A percentile compares a stretch with the other conserved stretches of the same genome.
Evolutionary conservation across 768 basidiomycete species (phyloP).

Genomic region (Psilocybe cyanescens): DNA sequence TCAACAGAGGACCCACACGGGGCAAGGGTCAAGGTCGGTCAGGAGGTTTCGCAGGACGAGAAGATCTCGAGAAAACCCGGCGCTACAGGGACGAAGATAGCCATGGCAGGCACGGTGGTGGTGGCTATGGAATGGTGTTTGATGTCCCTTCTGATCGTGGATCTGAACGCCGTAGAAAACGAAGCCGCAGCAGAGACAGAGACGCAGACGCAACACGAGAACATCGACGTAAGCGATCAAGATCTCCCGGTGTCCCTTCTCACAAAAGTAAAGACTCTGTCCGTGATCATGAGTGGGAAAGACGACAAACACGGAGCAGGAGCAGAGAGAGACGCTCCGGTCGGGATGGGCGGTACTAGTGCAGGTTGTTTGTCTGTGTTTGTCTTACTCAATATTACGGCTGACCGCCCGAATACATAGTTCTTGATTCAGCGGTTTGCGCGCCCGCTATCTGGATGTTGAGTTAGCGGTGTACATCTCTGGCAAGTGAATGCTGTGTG

Average conservation of each 20-base stretch:
- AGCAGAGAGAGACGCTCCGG: constrained; percentile 30
- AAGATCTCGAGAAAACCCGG: constrained; percentile 74
- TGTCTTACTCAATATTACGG: constrained; percentile 8
- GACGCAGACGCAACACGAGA: constrained; percentile 31
- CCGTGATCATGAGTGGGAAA: constrained; percentile 24
- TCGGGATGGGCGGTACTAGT: constrained; percentile 26
- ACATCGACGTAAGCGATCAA: constrained; percentile 38
- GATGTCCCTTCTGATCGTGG: constrained; percentile 57
- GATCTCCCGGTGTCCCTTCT: constrained; percentile 35
- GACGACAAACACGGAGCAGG: constrained; percentile 25
- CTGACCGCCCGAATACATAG: constrained; percentile 5
- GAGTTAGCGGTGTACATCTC: neutral
- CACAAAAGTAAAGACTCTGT: constrained; percentile 29
- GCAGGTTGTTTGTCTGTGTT: constrained; percentile 19
- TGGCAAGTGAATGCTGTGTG: constrained; percentile 1
- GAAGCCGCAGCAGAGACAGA: constrained; percentile 55
- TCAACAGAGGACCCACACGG: constrained; percentile 50
- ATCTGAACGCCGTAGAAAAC: constrained; percentile 46
- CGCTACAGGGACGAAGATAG: constrained; percentile 60
- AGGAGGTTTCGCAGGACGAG: constrained; percentile 64
- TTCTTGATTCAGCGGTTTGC: neutral
- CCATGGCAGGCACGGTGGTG: constrained; percentile 18
- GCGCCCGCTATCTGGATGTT: neutral
- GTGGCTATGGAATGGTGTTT: constrained; percentile 82
- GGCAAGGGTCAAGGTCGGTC: constrained; percentile 38